These are phyloP conservation scores for Ophiocordyceps camponoti-leonardi DNA, from an alignment of 2,329 filamentous ascomycete species.

Conservation along the genomic window DNA sequence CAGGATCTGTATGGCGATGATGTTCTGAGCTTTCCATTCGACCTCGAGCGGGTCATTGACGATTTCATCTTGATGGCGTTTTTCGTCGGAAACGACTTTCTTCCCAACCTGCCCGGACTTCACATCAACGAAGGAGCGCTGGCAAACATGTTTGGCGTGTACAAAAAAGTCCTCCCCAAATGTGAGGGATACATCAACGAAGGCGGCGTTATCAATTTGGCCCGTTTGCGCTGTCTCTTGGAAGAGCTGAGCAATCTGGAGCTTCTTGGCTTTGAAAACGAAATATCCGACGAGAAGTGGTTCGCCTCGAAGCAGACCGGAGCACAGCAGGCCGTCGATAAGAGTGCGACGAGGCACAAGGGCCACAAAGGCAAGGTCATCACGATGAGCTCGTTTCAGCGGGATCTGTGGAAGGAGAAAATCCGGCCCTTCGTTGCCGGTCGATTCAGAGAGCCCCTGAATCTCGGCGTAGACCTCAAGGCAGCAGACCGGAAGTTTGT, in stretches of 20 bases:
- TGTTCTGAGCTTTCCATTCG: conserved; percentile 59
- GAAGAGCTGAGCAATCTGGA: conserved; percentile 80
- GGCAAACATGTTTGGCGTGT: conserved; percentile 92
- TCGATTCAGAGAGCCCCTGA: conserved; percentile 44
- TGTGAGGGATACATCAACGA: conserved; percentile 95
- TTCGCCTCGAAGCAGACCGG: conserved; percentile 64
- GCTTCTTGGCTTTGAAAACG: conserved; percentile 80
- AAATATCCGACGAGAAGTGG: conserved; percentile 80
- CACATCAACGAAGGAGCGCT: conserved; percentile 98
- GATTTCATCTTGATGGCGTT: conserved; percentile 99
- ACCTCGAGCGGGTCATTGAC: conserved; percentile 93
- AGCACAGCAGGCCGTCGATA: conserved; percentile 42
- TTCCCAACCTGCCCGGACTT: conserved; percentile 86
- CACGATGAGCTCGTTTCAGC: conserved; percentile 63
- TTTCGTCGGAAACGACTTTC: conserved; percentile 97
- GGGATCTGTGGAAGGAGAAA: conserved; percentile 60
- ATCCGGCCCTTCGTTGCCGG: conserved; percentile 71
- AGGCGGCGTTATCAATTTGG: conserved; percentile 76
- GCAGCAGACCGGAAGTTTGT: conserved; percentile 87
- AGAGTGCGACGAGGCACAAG: conserved; percentile 37
- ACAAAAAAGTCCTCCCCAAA: conserved; percentile 76
- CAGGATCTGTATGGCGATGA: conserved; percentile 71
- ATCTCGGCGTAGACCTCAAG: conserved; percentile 56
- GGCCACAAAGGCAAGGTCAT: conserved; percentile 40
- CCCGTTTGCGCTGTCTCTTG: conserved; percentile 59